Conservation (phyloP, 2,329 filamentous ascomycete genomes). For the Colletotrichum salicis region DNA sequence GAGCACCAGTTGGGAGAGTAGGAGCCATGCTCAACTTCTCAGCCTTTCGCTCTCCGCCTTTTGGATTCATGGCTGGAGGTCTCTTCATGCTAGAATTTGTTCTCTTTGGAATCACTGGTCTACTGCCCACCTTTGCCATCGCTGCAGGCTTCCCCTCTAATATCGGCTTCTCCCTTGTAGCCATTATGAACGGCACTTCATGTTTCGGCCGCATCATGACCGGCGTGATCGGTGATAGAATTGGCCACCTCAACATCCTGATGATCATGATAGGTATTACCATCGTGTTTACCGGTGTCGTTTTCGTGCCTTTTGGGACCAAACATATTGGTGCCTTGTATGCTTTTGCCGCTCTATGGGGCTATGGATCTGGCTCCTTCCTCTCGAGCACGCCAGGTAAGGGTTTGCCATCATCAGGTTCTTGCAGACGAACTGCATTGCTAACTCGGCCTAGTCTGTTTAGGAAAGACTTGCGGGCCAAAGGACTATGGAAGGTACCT, state of each 20-base stretch:
- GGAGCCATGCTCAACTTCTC: conserved; percentile 47
- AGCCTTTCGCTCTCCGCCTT: conserved; percentile 52
- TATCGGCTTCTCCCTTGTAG: conserved; percentile 55
- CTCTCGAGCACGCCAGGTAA: conserved; percentile 51
- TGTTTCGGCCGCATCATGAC: conserved; percentile 55
- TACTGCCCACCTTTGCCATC: conserved; percentile 58
- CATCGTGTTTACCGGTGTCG: conserved; percentile 50
- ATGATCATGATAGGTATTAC: conserved; percentile 48
- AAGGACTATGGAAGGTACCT: conserved; percentile 59
- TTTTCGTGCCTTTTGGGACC: conserved; percentile 58
- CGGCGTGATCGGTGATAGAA: conserved; percentile 52
- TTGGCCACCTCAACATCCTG: conserved; percentile 59
- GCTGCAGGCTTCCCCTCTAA: conserved; percentile 46
- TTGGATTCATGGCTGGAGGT: conserved; percentile 52
- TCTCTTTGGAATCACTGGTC: conserved; percentile 57
- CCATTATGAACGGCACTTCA: conserved; percentile 55
- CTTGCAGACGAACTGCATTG: rapidly evolving
- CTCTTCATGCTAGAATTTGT: conserved; percentile 60
- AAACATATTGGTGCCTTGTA: conserved; percentile 52
- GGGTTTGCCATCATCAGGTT: background rate
- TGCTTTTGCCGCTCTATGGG: conserved; percentile 56
- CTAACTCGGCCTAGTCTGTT: conserved; percentile 47
- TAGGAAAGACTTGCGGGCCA: conserved; percentile 57
- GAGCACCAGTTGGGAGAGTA: background rate
- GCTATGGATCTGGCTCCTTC: conserved; percentile 60